phyloP scores from a whole-genome alignment of 192 early-diverging fungal genomes.

The Funneliformis geosporum region DNA sequence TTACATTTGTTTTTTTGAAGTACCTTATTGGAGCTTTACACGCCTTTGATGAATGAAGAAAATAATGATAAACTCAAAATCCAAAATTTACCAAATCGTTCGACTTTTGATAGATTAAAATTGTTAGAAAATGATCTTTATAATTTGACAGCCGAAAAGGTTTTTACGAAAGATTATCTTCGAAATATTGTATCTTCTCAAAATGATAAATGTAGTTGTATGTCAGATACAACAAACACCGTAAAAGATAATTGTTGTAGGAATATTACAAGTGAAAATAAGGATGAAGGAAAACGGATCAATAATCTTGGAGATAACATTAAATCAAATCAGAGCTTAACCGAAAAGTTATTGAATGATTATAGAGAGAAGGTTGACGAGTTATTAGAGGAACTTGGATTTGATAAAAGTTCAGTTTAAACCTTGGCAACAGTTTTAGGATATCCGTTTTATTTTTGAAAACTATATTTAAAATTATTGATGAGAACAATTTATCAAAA shows the following conservation, averaged over 20 bases:
- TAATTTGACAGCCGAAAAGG: neutral
- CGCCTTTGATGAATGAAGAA: neutral
- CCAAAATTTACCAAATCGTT: neutral
- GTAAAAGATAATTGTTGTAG: neutral
- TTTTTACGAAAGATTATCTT: constrained; percentile 25
- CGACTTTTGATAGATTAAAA: neutral
- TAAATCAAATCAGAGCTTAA: neutral
- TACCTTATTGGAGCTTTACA: constrained; percentile 6
- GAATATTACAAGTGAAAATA: neutral
- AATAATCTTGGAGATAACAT: neutral
- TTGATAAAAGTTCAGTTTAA: neutral
- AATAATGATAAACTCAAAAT: neutral
- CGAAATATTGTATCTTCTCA: neutral
- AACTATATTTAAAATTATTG: too few relatives aligned
- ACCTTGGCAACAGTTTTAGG: neutral
- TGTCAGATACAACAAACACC: neutral
- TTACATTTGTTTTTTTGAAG: neutral
- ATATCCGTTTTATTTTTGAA: neutral
- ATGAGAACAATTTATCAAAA: too few relatives aligned
- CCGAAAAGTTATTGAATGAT: neutral
- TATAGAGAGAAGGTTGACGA: neutral
- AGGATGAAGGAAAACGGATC: neutral
- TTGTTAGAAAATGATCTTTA: constrained; percentile 17
- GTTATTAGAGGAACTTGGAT: constrained; percentile 12
- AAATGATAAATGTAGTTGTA: too few relatives aligned